A percentile compares a stretch with the other conserved stretches of the same genome.
phyloP scores from a whole-genome alignment of 768 basidiomycete genomes.

The Serendipita sp. region DNA sequence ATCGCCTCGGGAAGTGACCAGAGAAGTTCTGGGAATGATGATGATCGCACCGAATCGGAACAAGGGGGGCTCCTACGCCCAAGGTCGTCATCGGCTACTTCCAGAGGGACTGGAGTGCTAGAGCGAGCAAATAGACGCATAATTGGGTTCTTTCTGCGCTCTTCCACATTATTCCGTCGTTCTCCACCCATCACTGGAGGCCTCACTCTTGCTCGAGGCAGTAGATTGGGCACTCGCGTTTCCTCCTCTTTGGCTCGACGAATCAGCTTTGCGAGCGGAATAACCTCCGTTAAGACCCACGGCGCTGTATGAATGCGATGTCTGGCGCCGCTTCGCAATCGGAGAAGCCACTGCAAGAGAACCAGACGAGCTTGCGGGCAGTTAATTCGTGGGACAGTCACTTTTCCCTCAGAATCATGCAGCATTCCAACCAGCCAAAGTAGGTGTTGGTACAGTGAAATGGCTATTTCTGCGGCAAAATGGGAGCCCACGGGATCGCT shows the following conservation, averaged over 20 bases:
- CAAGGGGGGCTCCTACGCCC: no score
- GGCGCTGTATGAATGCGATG: constrained; percentile 60
- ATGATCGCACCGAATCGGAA: no score
- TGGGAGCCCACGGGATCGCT: constrained; percentile 25
- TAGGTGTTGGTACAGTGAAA: constrained; percentile 36
- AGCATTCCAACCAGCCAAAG: constrained; percentile 26
- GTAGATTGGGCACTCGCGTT: constrained; percentile 5
- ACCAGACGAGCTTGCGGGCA: constrained; percentile 48
- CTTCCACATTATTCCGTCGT: no score
- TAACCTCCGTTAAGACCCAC: constrained; percentile 11
- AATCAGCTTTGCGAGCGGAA: constrained; percentile 35
- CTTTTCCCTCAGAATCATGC: constrained; percentile 12
- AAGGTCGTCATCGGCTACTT: background rate
- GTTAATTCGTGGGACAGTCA: constrained; percentile 16
- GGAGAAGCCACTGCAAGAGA: constrained; percentile 72
- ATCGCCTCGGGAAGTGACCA: background rate
- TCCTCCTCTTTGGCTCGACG: constrained; percentile 45
- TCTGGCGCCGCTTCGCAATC: constrained; percentile 75
- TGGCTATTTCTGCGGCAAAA: constrained; percentile 34
- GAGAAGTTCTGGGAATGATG: background rate
- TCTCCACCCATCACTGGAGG: no score
- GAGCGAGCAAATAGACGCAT: no score
- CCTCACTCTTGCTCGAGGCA: no score
- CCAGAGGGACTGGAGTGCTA: constrained; percentile 8
- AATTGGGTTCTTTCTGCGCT: no score